Base-by-base conservation (phyloP, 768 basidiomycete genomes). In the Amyloporia xantha region DNA sequence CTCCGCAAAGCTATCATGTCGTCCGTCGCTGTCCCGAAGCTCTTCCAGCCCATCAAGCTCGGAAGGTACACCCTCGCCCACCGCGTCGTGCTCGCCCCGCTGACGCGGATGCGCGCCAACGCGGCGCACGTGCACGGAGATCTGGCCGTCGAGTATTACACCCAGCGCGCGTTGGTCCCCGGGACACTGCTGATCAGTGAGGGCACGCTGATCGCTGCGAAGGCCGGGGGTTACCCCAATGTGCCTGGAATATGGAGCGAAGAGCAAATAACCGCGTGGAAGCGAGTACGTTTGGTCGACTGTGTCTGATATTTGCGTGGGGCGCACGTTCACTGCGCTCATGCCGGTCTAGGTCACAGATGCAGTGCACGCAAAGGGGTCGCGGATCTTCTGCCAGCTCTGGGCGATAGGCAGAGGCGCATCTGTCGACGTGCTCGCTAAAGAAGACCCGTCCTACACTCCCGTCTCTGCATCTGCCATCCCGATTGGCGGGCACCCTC, bases 161-260 rank as follows among this genome's bases (percentile, higher is more conserved):
- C 10, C 15, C 79, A 80, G 55, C 71, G 79, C 0, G 69, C 65
- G 4, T 64, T 66, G 27, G 55, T 61, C 0, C 71, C 75, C 0
- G 81, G 81, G 0, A 81, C 76, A 0, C 62, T 84, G 9, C 62
- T 80, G 38, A 71, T 86, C 48, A 63, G 78, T 1, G 82, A 86
- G 61, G 81, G 70, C 0, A 79, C 79, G 1, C 65, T 73, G 44
- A 74, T 86, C 41, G 70, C 75, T 0, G 59, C 63, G 1, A 55
- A 71, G 12, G 79, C 80, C 0, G 78, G 75, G 2, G 81, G 79
- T 1, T 68, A 64, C 36, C 43, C 49, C 1, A 63, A 78, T 47
- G 71, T 75, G 0, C 86, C 85, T 1, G 86, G 85, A 0, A 77
- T 86, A 47, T 86, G 76, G 70, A 78, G 61, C n/a, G 60, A 73